phyloP scores from a whole-genome alignment of 139 green algal genomes.

The Chlorella sorokiniana region DNA sequence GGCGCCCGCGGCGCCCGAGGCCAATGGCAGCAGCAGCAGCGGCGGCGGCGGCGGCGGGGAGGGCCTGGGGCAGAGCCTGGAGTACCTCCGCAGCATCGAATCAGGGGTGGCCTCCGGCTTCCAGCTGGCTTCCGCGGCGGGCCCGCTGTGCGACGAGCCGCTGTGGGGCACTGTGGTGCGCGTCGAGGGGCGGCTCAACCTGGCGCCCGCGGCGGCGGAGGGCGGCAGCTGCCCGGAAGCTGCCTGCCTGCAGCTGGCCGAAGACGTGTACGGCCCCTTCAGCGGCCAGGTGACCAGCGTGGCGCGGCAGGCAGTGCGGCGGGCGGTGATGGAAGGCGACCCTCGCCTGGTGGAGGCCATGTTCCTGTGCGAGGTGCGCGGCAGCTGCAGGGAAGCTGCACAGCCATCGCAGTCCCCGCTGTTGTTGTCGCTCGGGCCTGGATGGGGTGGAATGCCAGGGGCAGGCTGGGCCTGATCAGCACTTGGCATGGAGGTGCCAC shows the following conservation, averaged over 20 bases:
- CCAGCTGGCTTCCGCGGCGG: slow-evolving; percentile 82
- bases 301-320: slow-evolving; percentile 72
- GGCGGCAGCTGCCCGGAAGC: neutral
- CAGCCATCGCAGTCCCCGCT: neutral
- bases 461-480: too few relatives aligned
- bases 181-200: slow-evolving; percentile 51
- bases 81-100: slow-evolving; percentile 56
- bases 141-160: slow-evolving; percentile 96
- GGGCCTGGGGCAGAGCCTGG: slow-evolving; percentile 4
- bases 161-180: slow-evolving; percentile 91
- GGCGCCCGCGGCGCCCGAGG: neutral
- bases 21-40: neutral
- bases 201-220: neutral
- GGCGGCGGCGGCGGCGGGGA: neutral
- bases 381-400: neutral
- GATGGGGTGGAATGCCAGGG: too few relatives aligned
- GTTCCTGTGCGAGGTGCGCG: slow-evolving; percentile 87
- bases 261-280: slow-evolving; percentile 90
- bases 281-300: slow-evolving; percentile 81
- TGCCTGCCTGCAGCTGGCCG: slow-evolving; percentile 49
- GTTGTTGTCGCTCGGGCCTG: neutral
- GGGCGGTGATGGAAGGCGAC: slow-evolving; percentile 78
- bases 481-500: too few relatives aligned
- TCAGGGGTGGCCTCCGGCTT: slow-evolving; percentile 88
- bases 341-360: slow-evolving; percentile 94